Base-by-base conservation (phyloP, 495 filamentous ascomycete genomes). In the Aspergillus biplanus region DNA sequence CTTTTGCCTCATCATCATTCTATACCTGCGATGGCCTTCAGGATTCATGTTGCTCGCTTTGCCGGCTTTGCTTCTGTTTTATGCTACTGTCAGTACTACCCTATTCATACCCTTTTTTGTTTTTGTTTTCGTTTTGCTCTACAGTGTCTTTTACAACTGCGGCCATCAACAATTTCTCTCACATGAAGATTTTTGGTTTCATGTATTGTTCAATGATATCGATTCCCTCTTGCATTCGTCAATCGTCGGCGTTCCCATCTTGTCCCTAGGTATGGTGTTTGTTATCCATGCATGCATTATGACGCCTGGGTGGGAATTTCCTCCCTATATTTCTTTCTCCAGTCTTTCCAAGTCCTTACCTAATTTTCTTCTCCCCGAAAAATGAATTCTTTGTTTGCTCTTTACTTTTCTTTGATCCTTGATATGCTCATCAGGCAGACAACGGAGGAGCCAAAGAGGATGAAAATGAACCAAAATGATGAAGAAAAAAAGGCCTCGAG, bases 1-100 rank as follows among this genome's bases (percentile, higher is more conserved):
- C 66, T 67, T 69, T 67, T 63, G 66, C 62, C 58, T 65, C 16
- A 31, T 65, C 70, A 54, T 67, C 75, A 67, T 59, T 54, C 64
- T 63, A 56, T 65, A 65, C 66, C 61, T 65, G 48, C 34, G 46
- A 59, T 21, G 52, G 57, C 64, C 62, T 46, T 71, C 64, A 69
- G 66, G 69, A 71, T 75, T 68, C 68, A 59, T 68, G 62, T 71
- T 71, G 52, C 47, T 21, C 53, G 47, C 21, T 59, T 63, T 54
- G 58, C 53, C 32, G 32, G 58, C 56, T 63, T 44, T 39, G 32
- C 18, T 67, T 60, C 13, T 48, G 46, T 44, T 18, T 64, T 18
- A 63, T 57, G 54, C 66, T 37, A 33, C 34, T 42, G 60, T 66
- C 65, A 58, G 58, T 52, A 50, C 47, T 50, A 50, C 62, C 55